Conservation (phyloP, 495 filamentous ascomycete genomes). For the Xylaria scruposa region DNA sequence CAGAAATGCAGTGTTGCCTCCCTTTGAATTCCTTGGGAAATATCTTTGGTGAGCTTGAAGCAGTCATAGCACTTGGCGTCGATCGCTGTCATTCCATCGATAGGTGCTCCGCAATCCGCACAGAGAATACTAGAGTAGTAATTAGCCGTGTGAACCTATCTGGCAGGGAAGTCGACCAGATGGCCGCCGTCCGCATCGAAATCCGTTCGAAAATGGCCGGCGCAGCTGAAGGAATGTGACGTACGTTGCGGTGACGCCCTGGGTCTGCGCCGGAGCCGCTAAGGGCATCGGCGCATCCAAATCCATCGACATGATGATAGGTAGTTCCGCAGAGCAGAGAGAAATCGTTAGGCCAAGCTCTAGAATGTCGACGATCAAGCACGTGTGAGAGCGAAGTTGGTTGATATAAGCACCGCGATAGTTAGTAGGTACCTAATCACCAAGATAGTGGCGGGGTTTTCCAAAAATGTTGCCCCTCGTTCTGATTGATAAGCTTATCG, state of each 20-base stretch:
- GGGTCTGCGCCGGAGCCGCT: constrained; percentile 32
- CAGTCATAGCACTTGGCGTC: constrained; percentile 94
- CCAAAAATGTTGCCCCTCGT: constrained; percentile 34
- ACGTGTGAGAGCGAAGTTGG: constrained; percentile 2
- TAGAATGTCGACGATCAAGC: not conserved
- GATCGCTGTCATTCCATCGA: constrained; percentile 85
- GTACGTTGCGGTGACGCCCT: constrained; percentile 31
- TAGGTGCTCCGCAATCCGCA: constrained; percentile 92
- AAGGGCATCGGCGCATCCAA: constrained; percentile 39
- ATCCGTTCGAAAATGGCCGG: not conserved
- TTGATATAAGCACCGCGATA: constrained; percentile 1
- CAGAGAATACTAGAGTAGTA: constrained; percentile 74
- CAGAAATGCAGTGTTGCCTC: constrained; percentile 85
- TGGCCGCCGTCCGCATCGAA: not conserved
- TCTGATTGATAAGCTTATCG: constrained; percentile 31
- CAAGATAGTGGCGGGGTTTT: constrained; percentile 21
- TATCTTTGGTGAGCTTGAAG: constrained; percentile 89
- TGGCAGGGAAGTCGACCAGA: not conserved
- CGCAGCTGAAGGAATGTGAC: constrained; percentile 7
- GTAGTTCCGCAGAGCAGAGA: not conserved
- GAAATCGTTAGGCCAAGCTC: not conserved
- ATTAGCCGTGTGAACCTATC: constrained; percentile 13
- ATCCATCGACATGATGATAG: constrained; percentile 41
- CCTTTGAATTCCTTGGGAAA: constrained; percentile 88
- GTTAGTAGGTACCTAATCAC: not conserved